Base-by-base conservation (phyloP, 2,329 filamentous ascomycete species). In the Fusarium humuli region DNA sequence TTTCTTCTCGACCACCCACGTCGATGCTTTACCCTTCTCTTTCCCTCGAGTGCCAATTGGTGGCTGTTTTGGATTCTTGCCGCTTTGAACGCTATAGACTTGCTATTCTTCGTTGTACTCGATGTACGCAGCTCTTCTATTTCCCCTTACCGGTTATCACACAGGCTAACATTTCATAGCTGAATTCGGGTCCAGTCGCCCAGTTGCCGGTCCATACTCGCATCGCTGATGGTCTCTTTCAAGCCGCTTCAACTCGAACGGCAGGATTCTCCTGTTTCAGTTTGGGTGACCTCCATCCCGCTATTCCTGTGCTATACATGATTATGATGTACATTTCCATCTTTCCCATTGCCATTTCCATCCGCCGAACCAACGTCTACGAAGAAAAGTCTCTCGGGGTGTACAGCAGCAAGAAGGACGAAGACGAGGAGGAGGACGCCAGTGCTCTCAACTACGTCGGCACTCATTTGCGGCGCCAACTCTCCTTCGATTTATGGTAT, bases 251-350 rank as follows among this genome's bases (percentile, higher is more conserved):
- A 7, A 98, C 95, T 2, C 86, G 96, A 77, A 98, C 96, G 1
- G 95, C 96, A 6, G 95, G 96, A 0, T 97, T 98, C 76, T 86
- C 92, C 2, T 92, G 92, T 30, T 88, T 98, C 73, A 94, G 91
- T 77, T 82, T 98, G 41, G 84, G 92, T 3, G 82, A 87, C 0
- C 84, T 99, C 3, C 94, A 98, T 72, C 94, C 96, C 2, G 96
- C 92, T 5, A 93, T 98, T 61, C 94, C 97, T 75, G 94, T 97
- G 16, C 93, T 94, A 25, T 98, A 98, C 82, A 84, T 98, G 80
- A 91, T 98, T 80, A 98, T 98, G 96, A 98, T 98, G 96, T 98
- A 98, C 80, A 97, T 98, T 67, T 97, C 94, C 61, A 93, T 98
- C 64, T 97, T 97, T 74, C 95, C 95, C 7, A 97, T 98, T 73